phyloP scores from a whole-genome alignment of 441 rosid genomes.

The Biscutella auriculata region DNA sequence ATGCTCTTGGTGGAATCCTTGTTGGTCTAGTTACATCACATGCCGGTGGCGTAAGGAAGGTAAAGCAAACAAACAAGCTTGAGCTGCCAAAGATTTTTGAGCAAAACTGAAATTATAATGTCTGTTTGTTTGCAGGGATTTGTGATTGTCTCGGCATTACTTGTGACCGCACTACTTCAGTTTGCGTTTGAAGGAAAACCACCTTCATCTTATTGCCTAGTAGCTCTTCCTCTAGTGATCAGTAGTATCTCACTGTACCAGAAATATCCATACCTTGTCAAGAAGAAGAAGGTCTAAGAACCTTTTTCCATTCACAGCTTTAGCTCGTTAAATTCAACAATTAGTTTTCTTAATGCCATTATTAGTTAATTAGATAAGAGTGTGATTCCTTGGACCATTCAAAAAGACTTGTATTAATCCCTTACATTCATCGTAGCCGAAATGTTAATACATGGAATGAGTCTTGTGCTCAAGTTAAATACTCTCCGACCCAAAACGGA shows the following conservation, averaged over 20 bases:
- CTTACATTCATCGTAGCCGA: neutral
- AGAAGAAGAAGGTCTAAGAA: constrained; percentile 36
- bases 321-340: neutral
- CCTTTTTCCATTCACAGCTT: neutral
- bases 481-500: too few relatives aligned
- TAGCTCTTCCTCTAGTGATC: constrained; percentile 75
- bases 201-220: constrained; percentile 58
- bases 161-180: constrained; percentile 81
- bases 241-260: constrained; percentile 83
- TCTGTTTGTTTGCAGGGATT: constrained; percentile 47
- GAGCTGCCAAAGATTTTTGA: too few relatives aligned
- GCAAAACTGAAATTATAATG: neutral
- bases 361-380: neutral
- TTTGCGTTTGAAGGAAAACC: constrained; percentile 89
- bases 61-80: neutral
- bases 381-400: neutral
- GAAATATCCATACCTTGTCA: constrained; percentile 60
- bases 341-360: neutral
- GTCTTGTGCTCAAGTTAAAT: too few relatives aligned
- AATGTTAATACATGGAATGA: neutral
- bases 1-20: constrained; percentile 91
- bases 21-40: constrained; percentile 89
- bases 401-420: neutral
- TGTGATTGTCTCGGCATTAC: constrained; percentile 91
- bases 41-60: constrained; percentile 98